Evolutionary conservation across 129 eudicot genomes (phyloP), one percentile per base, ranked within the genome.

Genomic region (Ambrosia trifida): DNA sequence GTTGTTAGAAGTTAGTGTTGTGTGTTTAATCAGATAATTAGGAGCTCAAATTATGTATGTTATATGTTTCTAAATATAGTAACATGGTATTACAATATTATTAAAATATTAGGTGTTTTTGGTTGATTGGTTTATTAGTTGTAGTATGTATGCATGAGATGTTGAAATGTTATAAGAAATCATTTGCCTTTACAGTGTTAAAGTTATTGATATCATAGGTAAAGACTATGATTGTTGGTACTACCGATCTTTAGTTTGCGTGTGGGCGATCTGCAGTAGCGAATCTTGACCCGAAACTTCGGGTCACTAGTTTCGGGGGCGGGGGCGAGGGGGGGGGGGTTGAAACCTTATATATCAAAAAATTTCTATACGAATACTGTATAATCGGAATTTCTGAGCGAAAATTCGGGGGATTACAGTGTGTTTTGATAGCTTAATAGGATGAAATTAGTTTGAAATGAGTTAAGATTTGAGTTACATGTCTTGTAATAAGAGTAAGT

Each of bases 391-490:
- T n/a, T n/a, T n/a, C n/a, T n/a, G n/a, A n/a, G n/a, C n/a, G n/a
- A n/a, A n/a, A n/a, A n/a, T n/a, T n/a, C n/a, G n/a, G n/a, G n/a
- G n/a, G n/a, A n/a, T n/a, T n/a, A n/a, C n/a, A 6, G 35, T 56
- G 11, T 30, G 20, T 30, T 5, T 30, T 2, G 36, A 47, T 4
- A 52, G 74, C 10, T 75, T 0, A 57, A 3, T 66, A 41, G 28
- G 7, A 12, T 56, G 57, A 44, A 56, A 76, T 54, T 44, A 31
- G 57, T 57, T 6, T 31, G 50, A 31, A 67, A 66, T 43, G 57
- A 67, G 66, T 11, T 11, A 66, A 66, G 41, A 67, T 67, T 44
- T 9, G 18, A 44, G 24, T 30, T 53, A 28, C 47, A 3, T 54
- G 45, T 66, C 20, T 41, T 75, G 5, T 66, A 17, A 11, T 46